phyloP scores from a whole-genome alignment of 148 eudicot species.

The Cornus controversa region DNA sequence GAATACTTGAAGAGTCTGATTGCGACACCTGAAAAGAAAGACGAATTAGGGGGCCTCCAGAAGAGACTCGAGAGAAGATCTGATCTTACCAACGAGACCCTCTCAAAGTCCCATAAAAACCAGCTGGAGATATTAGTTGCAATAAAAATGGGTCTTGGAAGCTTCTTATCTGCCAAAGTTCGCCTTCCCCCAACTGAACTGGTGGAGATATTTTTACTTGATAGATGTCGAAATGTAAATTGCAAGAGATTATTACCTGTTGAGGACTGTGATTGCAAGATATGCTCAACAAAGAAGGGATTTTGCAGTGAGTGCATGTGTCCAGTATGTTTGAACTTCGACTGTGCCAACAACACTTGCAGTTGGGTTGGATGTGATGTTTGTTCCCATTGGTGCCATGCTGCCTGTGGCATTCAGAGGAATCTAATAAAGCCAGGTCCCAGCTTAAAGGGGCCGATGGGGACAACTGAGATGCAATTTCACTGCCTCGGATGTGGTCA shows the following conservation, averaged over 20 bases:
- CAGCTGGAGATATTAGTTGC: conserved; percentile 72
- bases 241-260: conserved; percentile 72
- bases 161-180: conserved; percentile 43
- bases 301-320: conserved; percentile 94
- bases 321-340: conserved; percentile 68
- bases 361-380: conserved; percentile 94
- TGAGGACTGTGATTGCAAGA: conserved; percentile 88
- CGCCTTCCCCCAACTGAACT: conserved; percentile 44
- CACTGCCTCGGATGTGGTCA: conserved; percentile 80
- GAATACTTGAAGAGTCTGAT: conserved; percentile 56
- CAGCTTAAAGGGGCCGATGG: conserved; percentile 52
- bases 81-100: conserved; percentile 58
- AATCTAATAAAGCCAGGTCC: conserved; percentile 67
- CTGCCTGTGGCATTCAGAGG: conserved; percentile 63
- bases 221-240: conserved; percentile 66
- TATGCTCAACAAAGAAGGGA: conserved; percentile 75
- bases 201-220: conserved; percentile 60
- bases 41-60: conserved; percentile 54
- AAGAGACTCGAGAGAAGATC: conserved; percentile 51
- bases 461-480: conserved; percentile 72
- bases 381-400: conserved; percentile 91
- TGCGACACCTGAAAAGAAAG: conserved; percentile 38
- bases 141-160: conserved; percentile 59
- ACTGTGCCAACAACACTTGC: conserved; percentile 78
- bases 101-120: conserved; percentile 49